Evolutionary conservation across 1,284 basidiomycete genomes (phyloP).

Genomic region (Wallemia mellicola): DNA sequence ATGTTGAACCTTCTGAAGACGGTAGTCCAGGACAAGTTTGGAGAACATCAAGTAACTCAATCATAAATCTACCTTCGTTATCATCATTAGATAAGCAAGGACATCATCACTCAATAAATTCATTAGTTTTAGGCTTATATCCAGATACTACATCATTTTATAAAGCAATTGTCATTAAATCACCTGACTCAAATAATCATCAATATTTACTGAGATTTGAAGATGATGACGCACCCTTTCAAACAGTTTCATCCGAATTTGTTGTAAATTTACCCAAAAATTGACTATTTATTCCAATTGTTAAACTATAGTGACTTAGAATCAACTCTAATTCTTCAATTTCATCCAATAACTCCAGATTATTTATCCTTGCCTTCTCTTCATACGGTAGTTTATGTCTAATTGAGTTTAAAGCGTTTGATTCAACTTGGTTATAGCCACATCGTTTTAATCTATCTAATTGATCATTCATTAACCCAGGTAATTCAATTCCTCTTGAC

Average conservation of each 20-base stretch:
- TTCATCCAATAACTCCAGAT: neutral
- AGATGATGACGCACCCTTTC: slow-evolving; percentile 12
- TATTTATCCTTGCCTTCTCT: neutral
- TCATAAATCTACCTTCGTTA: slow-evolving; percentile 21
- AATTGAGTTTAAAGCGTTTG: too few relatives aligned
- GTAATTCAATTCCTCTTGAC: neutral
- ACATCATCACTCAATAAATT: too few relatives aligned
- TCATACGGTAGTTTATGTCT: too few relatives aligned
- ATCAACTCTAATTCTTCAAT: neutral
- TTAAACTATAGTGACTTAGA: neutral
- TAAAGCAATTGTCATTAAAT: slow-evolving; percentile 5
- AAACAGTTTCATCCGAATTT: neutral
- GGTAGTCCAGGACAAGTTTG: slow-evolving; percentile 8
- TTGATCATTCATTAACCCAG: too few relatives aligned
- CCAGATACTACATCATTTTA: slow-evolving; percentile 23
- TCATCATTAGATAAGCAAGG: slow-evolving; percentile 14
- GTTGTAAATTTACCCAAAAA: neutral
- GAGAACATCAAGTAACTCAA: slow-evolving; percentile 17
- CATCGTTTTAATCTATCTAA: too few relatives aligned
- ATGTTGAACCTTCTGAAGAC: neutral
- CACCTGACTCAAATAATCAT: slow-evolving; percentile 9
- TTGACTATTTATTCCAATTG: neutral
- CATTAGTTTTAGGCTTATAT: slow-evolving; percentile 19
- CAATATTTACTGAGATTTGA: slow-evolving; percentile 15
- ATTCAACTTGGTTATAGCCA: too few relatives aligned